These are phyloP conservation scores for Rubroboletus satanas DNA, from an alignment of 768 basidiomycete species.

Conservation along the genomic window DNA sequence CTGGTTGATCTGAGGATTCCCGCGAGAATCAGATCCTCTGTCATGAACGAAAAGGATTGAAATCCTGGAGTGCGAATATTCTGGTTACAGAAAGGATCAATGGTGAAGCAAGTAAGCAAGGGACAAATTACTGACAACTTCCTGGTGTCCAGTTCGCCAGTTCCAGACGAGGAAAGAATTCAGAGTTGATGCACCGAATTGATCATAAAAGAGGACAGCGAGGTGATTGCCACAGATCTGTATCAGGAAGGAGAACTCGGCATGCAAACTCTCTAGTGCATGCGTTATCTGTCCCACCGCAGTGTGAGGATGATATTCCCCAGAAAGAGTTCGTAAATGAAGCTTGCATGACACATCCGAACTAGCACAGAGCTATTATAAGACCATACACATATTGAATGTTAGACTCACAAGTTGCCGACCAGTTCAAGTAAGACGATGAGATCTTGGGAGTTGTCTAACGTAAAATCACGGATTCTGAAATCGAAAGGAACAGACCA, in stretches of 20 bases:
- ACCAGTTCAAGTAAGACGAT: constrained; percentile 28
- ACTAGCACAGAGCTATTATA: constrained; percentile 11
- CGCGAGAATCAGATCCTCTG: constrained; percentile 28
- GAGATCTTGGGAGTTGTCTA: constrained; percentile 36
- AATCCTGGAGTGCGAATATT: constrained; percentile 18
- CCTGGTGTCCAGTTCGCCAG: constrained; percentile 30
- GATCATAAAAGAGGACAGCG: constrained; percentile 27
- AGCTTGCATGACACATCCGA: constrained; percentile 19
- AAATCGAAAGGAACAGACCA: constrained; percentile 31
- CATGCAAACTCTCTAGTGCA: not conserved
- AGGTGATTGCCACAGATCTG: constrained; percentile 32
- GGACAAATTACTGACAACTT: constrained; percentile 24
- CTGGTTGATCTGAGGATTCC: constrained; percentile 8
- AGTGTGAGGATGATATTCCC: constrained; percentile 26
- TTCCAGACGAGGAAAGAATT: constrained; percentile 32
- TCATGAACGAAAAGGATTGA: constrained; percentile 34
- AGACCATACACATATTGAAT: not conserved
- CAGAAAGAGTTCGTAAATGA: constrained; percentile 31
- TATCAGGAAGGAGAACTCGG: constrained; percentile 21
- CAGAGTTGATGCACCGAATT: not conserved
- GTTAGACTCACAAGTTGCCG: constrained; percentile 18
- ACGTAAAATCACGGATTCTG: constrained; percentile 33
- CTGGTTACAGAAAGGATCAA: constrained; percentile 15
- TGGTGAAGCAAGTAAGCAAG: not conserved
- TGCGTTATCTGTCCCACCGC: constrained; percentile 14